These are phyloP conservation scores for Simplicillium sp. DNA, from an alignment of 2,329 filamentous ascomycete genomes.

Conservation along the genomic window DNA sequence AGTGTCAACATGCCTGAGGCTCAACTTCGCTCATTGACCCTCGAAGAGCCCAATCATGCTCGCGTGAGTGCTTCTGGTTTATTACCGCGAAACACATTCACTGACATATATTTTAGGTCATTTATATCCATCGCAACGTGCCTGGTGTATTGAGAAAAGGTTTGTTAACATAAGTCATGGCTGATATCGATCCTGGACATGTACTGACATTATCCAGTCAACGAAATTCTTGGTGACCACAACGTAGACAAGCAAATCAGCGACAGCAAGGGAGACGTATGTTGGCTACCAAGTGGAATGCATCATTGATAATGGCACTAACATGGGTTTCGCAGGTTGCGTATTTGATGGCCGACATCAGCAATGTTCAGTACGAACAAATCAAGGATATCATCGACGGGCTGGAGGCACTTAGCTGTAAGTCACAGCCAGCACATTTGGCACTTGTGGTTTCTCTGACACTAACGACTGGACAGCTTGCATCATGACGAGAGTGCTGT, in stretches of 20 bases:
- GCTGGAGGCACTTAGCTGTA: constrained; percentile 73
- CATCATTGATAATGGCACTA: background rate
- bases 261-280: constrained; percentile 81
- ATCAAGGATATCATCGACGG: constrained; percentile 80
- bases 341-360: constrained; percentile 97
- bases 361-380: constrained; percentile 68
- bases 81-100: background rate
- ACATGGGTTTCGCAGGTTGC: constrained; percentile 48
- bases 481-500: constrained; percentile 37
- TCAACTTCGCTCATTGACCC: constrained; percentile 76
- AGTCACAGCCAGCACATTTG: constrained; percentile 20
- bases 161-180: constrained; percentile 21
- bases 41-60: constrained; percentile 82
- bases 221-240: constrained; percentile 87
- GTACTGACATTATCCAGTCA: constrained; percentile 47
- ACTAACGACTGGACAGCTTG: constrained; percentile 20
- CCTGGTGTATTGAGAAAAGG: constrained; percentile 85
- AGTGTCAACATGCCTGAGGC: constrained; percentile 98
- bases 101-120: constrained; percentile 42
- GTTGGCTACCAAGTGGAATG: constrained; percentile 12
- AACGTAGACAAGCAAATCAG: constrained; percentile 99
- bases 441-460: background rate
- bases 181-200: background rate
- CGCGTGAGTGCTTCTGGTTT: constrained; percentile 39
- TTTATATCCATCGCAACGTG: constrained; percentile 95